Evolutionary conservation across 495 filamentous ascomycete species (phyloP), one percentile per base, ranked within the genome.

Genomic region (Penicillium coprophilum): DNA sequence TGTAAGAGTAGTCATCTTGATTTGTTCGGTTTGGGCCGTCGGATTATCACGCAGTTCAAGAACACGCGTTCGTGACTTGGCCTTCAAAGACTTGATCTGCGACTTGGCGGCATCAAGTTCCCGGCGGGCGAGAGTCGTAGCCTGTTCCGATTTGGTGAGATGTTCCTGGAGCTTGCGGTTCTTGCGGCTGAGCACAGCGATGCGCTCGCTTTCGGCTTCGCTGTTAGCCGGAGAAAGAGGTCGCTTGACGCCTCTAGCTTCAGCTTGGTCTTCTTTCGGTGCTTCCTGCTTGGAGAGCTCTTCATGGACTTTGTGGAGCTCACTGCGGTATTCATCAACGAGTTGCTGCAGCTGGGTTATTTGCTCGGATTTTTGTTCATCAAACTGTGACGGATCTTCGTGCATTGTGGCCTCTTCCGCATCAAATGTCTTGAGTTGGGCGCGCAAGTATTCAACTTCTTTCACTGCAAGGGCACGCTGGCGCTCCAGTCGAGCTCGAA

Each of bases 371-470:
- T 92, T 96, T 50, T 86, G 81, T 54, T 87, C 82, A 61, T 97
- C 90, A 47, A 88, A 87, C 27, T 72, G 72, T 41, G 78, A 84
- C 15, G 90, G 88, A 7, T 76, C 72, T 3, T 85, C 80, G 53
- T 92, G 85, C 74, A 96, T 87, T 2, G 91, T 93, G 40, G 81
- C 79, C 67, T 97, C 92, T 71, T 97, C 95, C 23, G 85, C 82
- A 57, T 96, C 93, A 54, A 92, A 96, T 0, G 88, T 87, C 68
- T 96, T 95, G 21, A 97, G 75, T 64, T 99, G 94, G 5, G 89
- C 93, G 15, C 95, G 88, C 8, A 99, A 80, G 67, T 93, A 94
- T 59, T 97, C 90, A 7, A 95, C 90, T 67, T 99, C 95, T 64
- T 96, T 96, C 20, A 90, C 71, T 5, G 91, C 91, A 4, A 97